These are phyloP conservation scores for Phyllostachys edulis DNA, from an alignment of 176 grass and related monocot genomes.

Conservation along the genomic window DNA sequence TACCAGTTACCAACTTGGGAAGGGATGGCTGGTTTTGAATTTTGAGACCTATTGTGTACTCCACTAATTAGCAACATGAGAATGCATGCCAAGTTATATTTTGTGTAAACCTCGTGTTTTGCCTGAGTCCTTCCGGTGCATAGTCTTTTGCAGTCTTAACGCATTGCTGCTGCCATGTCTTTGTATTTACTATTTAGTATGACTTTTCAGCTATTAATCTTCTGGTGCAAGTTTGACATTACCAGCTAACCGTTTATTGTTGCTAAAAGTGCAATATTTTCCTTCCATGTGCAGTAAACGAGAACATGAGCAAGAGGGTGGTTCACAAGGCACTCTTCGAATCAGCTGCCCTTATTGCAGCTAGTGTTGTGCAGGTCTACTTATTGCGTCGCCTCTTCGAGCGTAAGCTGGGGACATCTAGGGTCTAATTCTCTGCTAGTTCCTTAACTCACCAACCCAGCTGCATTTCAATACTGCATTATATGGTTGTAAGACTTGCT, in stretches of 20 bases:
- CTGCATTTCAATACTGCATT: not conserved
- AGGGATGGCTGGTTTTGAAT: not conserved
- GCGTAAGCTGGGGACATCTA: conserved; percentile 61
- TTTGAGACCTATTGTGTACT: not conserved
- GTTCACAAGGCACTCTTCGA: conserved; percentile 86
- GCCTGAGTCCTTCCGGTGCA: not conserved
- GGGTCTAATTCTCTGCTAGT: conserved; percentile 49
- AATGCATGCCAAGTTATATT: not conserved
- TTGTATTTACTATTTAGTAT: not conserved
- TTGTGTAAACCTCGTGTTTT: not conserved
- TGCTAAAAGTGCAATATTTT: not conserved
- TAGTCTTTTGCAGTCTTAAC: not conserved
- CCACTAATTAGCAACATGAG: not conserved
- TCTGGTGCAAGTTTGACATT: not conserved
- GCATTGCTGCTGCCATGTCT: not conserved
- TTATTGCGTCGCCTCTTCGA: conserved; percentile 79
- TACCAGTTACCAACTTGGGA: not conserved
- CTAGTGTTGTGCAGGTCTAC: conserved; percentile 71
- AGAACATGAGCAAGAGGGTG: conserved; percentile 79
- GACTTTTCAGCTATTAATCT: not conserved
- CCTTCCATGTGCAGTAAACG: conserved; percentile 60
- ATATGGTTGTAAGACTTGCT: not conserved
- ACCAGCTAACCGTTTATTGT: not conserved
- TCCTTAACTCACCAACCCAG: not conserved
- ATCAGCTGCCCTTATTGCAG: conserved; percentile 72